These are phyloP conservation scores for Eimeria nieschulzi DNA, from an alignment of 169 alveolate genomes.

Conservation along the genomic window DNA sequence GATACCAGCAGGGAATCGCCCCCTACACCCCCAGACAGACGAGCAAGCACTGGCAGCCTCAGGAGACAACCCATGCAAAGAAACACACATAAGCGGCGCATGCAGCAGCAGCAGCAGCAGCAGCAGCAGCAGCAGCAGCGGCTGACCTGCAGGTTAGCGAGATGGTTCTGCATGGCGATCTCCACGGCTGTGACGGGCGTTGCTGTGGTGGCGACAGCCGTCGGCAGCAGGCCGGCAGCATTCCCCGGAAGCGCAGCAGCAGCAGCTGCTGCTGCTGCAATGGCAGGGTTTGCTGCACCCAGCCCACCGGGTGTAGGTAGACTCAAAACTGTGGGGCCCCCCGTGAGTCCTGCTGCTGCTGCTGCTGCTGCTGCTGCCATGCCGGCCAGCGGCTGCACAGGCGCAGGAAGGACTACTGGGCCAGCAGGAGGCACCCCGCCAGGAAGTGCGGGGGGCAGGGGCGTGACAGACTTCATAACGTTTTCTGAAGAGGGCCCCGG, in stretches of 20 bases:
- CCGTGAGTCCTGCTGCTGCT: conserved; percentile 4
- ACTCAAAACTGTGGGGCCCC: background rate
- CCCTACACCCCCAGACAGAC: too few species aligned
- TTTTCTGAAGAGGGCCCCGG: conserved; percentile 17
- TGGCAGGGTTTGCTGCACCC: background rate
- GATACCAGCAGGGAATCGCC: too few species aligned
- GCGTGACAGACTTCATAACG: background rate
- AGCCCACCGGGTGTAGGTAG: background rate
- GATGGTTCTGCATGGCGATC: conserved; percentile 61
- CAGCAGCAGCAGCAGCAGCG: background rate
- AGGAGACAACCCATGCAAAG: background rate
- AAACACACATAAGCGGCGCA: background rate
- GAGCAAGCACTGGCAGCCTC: too few species aligned
- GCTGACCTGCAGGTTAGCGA: conserved; percentile 35
- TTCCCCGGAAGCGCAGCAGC: background rate
- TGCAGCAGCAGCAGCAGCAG: conserved; percentile 9
- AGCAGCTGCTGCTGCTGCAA: background rate
- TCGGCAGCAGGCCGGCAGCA: conserved; percentile 22
- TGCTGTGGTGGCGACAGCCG: conserved; percentile 18
- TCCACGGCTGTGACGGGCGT: conserved; percentile 40
- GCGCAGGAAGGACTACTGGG: background rate
- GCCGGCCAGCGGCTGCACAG: background rate
- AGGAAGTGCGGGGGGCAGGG: background rate
- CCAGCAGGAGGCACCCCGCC: background rate
- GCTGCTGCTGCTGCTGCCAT: conserved; percentile 13